Conservation (phyloP, 495 filamentous ascomycete species). For the Lepraria neglecta region DNA sequence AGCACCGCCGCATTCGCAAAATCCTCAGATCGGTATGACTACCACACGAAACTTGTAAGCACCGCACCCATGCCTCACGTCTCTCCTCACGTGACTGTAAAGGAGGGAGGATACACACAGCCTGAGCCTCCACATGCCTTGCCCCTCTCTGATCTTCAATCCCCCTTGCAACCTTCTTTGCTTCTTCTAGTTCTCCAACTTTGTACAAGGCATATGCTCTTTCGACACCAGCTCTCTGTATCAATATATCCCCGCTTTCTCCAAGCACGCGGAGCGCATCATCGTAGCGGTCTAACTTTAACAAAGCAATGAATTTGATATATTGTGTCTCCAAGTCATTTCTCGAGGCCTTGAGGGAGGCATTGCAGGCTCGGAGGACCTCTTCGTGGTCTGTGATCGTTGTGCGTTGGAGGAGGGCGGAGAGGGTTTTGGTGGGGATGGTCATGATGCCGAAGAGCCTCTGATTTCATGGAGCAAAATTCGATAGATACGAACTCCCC, state of each 20-base stretch:
- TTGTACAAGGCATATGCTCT: conserved; percentile 92
- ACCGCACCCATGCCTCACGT: conserved; percentile 1
- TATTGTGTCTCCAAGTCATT: conserved; percentile 62
- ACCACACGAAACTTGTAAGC: conserved; percentile 6
- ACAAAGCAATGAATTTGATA: conserved; percentile 73
- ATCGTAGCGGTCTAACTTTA: conserved; percentile 90
- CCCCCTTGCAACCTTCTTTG: conserved; percentile 52
- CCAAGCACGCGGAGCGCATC: conserved; percentile 77
- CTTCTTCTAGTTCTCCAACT: conserved; percentile 64
- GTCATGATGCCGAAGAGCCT: conserved; percentile 32
- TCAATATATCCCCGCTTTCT: conserved; percentile 60
- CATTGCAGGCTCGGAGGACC: conserved; percentile 64
- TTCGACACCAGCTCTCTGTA: conserved; percentile 63
- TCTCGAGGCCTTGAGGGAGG: conserved; percentile 56
- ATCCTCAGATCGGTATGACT: conserved; percentile 77
- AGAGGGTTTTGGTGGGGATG: conserved; percentile 44
- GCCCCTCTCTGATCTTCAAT: conserved; percentile 52
- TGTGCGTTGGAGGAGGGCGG: conserved; percentile 49
- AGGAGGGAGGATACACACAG: conserved; percentile 44
- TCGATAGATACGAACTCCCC: background rate
- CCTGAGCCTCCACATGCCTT: conserved; percentile 82
- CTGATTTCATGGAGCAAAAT: background rate
- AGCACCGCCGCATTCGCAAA: conserved; percentile 65
- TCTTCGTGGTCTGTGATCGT: conserved; percentile 71
- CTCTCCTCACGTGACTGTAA: background rate